A percentile compares a stretch with the other conserved stretches of the same genome.
Conservation (phyloP, 2,329 filamentous ascomycete species). For the Calonectria multiphialidica region DNA sequence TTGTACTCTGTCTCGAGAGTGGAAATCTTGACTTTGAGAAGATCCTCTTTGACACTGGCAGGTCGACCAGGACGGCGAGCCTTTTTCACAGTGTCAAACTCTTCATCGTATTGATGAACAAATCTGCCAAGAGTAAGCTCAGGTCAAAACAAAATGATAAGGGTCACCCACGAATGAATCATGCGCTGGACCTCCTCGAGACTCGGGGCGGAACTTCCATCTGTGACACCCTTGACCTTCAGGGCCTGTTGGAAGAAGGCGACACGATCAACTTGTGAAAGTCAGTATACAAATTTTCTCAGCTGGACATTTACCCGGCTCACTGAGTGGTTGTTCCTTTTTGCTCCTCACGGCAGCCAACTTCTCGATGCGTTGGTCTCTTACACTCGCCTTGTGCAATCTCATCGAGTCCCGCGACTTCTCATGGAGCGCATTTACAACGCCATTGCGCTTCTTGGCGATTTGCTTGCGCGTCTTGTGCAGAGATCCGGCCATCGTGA, state of each 20-base stretch:
- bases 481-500: constrained; percentile 80
- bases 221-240: constrained; percentile 53
- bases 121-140: constrained; percentile 56
- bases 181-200: constrained; percentile 70
- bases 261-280: constrained; percentile 50
- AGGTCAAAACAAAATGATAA: background rate
- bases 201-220: constrained; percentile 64
- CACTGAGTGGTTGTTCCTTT: constrained; percentile 80
- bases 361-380: constrained; percentile 86
- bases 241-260: constrained; percentile 78
- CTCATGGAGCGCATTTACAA: constrained; percentile 82
- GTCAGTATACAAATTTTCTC: constrained; percentile 14
- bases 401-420: constrained; percentile 89
- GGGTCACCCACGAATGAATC: constrained; percentile 67
- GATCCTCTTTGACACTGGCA: constrained; percentile 80
- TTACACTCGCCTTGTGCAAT: constrained; percentile 80
- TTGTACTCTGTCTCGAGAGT: constrained; percentile 83
- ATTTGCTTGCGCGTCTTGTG: constrained; percentile 91
- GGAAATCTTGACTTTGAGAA: constrained; percentile 78
- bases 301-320: constrained; percentile 34
- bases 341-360: constrained; percentile 77
- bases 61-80: constrained; percentile 83
- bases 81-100: constrained; percentile 74
- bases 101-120: constrained; percentile 78
- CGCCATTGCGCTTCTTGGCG: constrained; percentile 84